Evolutionary conservation across 352 stramenopile species (phyloP).

Genomic region (Phytophthora hybrid): DNA sequence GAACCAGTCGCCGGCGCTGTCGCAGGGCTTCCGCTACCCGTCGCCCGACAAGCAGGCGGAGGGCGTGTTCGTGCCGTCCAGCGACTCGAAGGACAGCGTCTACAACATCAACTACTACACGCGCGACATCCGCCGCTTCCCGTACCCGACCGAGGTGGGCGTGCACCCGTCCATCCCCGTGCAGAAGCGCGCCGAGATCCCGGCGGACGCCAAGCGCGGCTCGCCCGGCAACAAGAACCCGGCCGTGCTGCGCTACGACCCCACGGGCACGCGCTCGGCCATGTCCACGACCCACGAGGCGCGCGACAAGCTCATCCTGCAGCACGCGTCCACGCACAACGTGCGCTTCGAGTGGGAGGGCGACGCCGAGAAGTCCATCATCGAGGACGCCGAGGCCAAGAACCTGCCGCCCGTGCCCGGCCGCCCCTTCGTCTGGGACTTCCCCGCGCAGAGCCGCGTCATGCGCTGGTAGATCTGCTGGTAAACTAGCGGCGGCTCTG

Average conservation of each 20-base stretch:
- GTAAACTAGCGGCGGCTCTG: slow-evolving; percentile 8
- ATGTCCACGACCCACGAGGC: slow-evolving; percentile 87
- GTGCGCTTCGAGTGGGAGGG: slow-evolving; percentile 86
- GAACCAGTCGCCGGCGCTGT: slow-evolving; percentile 69
- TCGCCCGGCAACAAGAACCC: slow-evolving; percentile 90
- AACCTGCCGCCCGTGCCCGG: slow-evolving; percentile 77
- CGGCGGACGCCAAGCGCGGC: slow-evolving; percentile 69
- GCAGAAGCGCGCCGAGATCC: slow-evolving; percentile 67
- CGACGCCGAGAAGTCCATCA: slow-evolving; percentile 72
- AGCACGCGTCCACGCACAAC: slow-evolving; percentile 76
- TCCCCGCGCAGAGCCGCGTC: slow-evolving; percentile 66
- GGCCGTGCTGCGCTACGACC: slow-evolving; percentile 85
- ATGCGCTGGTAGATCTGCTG: slow-evolving; percentile 67
- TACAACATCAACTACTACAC: slow-evolving; percentile 93
- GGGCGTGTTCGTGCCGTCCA: slow-evolving; percentile 74
- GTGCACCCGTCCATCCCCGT: slow-evolving; percentile 78
- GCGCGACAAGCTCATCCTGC: slow-evolving; percentile 76
- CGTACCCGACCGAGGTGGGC: slow-evolving; percentile 66
- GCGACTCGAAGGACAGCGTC: slow-evolving; percentile 75
- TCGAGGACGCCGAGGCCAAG: slow-evolving; percentile 78
- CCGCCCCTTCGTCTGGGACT: slow-evolving; percentile 75
- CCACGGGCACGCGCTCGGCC: slow-evolving; percentile 85
- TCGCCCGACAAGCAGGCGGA: slow-evolving; percentile 75
- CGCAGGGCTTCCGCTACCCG: slow-evolving; percentile 82
- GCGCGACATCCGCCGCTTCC: slow-evolving; percentile 83